Evolutionary conservation across 495 filamentous ascomycete species (phyloP), one percentile per base, ranked within the genome.

Genomic region (Penicillium cinerascens): DNA sequence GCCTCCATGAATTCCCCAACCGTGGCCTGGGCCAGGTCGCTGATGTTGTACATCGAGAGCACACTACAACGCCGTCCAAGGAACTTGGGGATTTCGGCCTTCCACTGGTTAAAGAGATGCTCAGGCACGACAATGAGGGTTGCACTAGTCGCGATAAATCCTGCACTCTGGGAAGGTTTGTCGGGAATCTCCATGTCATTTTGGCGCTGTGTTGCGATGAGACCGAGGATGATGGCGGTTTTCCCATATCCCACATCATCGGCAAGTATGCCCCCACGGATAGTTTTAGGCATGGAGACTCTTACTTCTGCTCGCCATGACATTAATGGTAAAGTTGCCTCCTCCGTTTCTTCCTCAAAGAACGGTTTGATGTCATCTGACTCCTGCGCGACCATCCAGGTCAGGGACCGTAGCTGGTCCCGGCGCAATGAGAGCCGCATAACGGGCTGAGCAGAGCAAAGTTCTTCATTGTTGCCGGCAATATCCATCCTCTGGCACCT

Each of bases 201-300:
- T 5, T 63, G 20, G 18, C 67, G 52, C 47, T 79, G 77, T 9
- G 56, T 45, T 39, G 86, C 80, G 18, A 89, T 81, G 17, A 93
- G 66, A 0, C 78, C 87, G 8, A 95, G 74, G 1, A 78, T 81
- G n/a, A 83, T 76, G 3, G 87, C 81, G 0, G 90, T 96, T 59
- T 96, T 96, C 1, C 90, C 90, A 61, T 87, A 93, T 9, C 87
- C 87, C 38, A 91, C 85, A 45, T 88, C 77, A 54, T 92, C 87
- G 4, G 87, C 87, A 1, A 90, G 73, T 21, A 93, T 74, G 15
- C 90, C 90, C 20, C 90, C 90, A 7, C 73, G 76, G 47, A 83
- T 59, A 8, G 51, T 61, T 29, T 80, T 68, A 1, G 66, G 42
- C 10, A 58, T 55, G 4, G 48, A 52, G 21, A 75, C 78, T 25